Conservation (phyloP, 495 filamentous ascomycete genomes). For the Podospora pseudopauciseta region DNA sequence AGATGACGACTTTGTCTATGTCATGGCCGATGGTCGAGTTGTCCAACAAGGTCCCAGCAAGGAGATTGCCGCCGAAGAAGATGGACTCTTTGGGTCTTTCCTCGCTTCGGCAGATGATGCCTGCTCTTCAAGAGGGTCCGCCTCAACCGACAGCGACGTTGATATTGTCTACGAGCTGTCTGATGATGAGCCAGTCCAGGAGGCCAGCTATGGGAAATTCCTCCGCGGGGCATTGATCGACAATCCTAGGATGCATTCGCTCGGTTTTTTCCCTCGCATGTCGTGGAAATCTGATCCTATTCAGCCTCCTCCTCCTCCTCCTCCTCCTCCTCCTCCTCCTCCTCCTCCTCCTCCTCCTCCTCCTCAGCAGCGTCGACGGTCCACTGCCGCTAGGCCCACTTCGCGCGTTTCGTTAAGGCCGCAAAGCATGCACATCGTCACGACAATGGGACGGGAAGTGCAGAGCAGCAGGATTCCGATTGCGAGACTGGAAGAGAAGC, state of each 20-base stretch:
- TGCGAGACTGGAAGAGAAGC: slow-evolving; percentile 7
- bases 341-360: too few species aligned
- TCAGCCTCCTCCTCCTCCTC: background rate
- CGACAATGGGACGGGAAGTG: slow-evolving; percentile 18
- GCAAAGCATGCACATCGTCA: slow-evolving; percentile 21
- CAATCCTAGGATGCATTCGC: slow-evolving; percentile 6
- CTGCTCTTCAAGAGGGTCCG: background rate
- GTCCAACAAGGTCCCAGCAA: slow-evolving; percentile 61
- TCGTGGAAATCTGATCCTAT: slow-evolving; percentile 8
- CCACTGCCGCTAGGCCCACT: background rate
- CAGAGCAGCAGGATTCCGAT: slow-evolving; percentile 22
- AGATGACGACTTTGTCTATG: slow-evolving; percentile 72
- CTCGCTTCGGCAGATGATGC: slow-evolving; percentile 27
- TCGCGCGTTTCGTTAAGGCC: background rate
- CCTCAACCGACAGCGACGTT: background rate
- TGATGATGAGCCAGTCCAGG: slow-evolving; percentile 11
- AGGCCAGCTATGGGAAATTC: slow-evolving; percentile 18
- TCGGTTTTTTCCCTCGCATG: slow-evolving; percentile 21
- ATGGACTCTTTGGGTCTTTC: slow-evolving; percentile 34
- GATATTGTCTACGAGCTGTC: background rate
- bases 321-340: background rate
- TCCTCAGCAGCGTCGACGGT: background rate
- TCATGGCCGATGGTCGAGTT: slow-evolving; percentile 68
- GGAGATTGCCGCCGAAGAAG: slow-evolving; percentile 31
- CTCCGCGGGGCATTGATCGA: slow-evolving; percentile 17